A percentile compares a stretch with the other conserved stretches of the same genome.
Conservation (phyloP, 148 eudicot genomes). For the Bassia scoparia region DNA sequence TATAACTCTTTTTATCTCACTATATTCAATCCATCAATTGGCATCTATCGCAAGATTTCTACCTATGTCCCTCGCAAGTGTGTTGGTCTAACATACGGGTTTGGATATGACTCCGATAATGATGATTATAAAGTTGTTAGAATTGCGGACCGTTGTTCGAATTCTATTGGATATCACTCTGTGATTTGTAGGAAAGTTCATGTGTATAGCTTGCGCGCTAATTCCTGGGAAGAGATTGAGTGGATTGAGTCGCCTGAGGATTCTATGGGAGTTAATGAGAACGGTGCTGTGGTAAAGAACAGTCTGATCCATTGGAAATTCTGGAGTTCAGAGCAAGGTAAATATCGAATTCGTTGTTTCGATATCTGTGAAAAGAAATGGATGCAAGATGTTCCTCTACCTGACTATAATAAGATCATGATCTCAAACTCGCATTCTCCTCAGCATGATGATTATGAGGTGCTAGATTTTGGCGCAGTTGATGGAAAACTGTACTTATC, state of each 20-base stretch:
- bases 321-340: not conserved
- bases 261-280: not conserved
- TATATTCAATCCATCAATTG: constrained; percentile 21
- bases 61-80: not conserved
- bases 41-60: not conserved
- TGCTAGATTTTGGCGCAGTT: constrained; percentile 19
- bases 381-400: constrained; percentile 17
- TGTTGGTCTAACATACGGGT: constrained; percentile 11
- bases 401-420: not conserved
- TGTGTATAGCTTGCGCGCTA: constrained; percentile 3
- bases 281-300: constrained; percentile 8
- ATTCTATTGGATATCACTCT: not conserved
- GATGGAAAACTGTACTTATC: constrained; percentile 24
- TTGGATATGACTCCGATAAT: constrained; percentile 18
- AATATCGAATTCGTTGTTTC: constrained; percentile 16
- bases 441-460: not conserved
- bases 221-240: constrained; percentile 10
- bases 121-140: constrained; percentile 26
- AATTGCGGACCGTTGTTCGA: constrained; percentile 1
- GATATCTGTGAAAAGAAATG: constrained; percentile 18
- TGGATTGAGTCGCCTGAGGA: not conserved
- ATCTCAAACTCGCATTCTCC: not conserved
- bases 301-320: constrained; percentile 22
- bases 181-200: constrained; percentile 6
- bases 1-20: not conserved